phyloP scores from a whole-genome alignment of 2,329 filamentous ascomycete species.

The Aspergillus puulaauensis region DNA sequence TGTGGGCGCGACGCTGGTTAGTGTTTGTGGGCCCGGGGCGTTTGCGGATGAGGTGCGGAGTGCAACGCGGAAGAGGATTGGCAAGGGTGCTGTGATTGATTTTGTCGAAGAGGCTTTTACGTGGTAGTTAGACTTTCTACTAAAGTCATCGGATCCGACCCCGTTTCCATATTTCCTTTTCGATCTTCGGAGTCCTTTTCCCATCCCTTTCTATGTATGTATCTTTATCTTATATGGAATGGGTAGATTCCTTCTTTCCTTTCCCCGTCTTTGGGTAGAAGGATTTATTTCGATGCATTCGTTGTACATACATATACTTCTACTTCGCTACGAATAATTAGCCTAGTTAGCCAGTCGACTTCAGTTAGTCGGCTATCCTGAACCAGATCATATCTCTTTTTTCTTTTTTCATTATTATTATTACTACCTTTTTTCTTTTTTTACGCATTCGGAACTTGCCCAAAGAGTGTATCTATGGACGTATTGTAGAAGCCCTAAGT shows the following conservation, averaged over 20 bases:
- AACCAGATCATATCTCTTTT: background rate
- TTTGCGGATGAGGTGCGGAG: constrained; percentile 62
- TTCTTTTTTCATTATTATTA: background rate
- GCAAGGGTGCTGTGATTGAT: constrained; percentile 56
- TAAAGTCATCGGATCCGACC: background rate
- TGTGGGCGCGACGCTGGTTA: constrained; percentile 60
- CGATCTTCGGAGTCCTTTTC: background rate
- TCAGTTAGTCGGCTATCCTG: background rate
- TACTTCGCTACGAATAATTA: no score
- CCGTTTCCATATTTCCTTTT: background rate
- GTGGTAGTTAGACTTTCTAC: constrained; percentile 43
- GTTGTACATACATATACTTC: background rate
- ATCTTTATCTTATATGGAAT: background rate
- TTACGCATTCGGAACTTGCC: no score
- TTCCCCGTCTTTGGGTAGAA: background rate
- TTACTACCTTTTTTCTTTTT: no score
- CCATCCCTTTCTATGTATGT: background rate
- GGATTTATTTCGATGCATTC: no score
- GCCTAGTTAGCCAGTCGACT: no score
- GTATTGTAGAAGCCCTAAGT: no score
- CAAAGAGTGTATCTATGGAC: no score
- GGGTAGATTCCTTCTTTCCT: background rate
- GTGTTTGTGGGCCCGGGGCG: constrained; percentile 62
- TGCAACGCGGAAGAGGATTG: constrained; percentile 52
- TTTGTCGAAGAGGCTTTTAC: constrained; percentile 68